Evolutionary conservation across 1,284 basidiomycete genomes (phyloP), one percentile per base, ranked within the genome.

Genomic region (Apiotrichum domesticum): DNA sequence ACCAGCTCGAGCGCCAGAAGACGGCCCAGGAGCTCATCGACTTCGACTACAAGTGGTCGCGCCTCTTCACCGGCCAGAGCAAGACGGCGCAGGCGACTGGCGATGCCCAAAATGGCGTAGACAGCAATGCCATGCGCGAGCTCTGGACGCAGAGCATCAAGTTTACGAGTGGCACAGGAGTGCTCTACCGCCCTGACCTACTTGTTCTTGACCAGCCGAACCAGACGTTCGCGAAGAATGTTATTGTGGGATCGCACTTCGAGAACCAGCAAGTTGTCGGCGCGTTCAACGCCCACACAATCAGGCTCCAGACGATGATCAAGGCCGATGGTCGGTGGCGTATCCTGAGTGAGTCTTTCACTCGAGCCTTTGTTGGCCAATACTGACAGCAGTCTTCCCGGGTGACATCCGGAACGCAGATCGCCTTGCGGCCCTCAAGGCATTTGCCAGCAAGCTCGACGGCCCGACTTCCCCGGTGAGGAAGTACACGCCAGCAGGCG

Each of bases 31-130:
- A 90, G 63, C 80, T 93, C 54, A 91, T 92, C 64, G 72, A 82
- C 56, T 90, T 90, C 64, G 90, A 93, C 73, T 85, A 84, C 70
- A 77, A 85, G 63, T 89, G 85, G 68, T 82, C 87, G 1, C 79
- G 81, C 10, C 75, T 91, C 29, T 90, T 90, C 73, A 88, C 87
- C 14, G 85, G 84, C 46, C 89, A 88, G 73, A 85, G 87, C 7
- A 57, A 57, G 52, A 14, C 40, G 29, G 11, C 3, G 1, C 21
- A 21, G 21, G n/a, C 11, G 10, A 21, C n/a, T n/a, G 46, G 46
- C 46, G 79, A 80, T 35, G 43, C 37, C 34, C 46, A 46, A 4
- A 21, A 44, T 21, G 21, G 21, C 21, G 21, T 21, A 21, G 21
- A 21, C 21, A 21, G 21, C 21, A 54, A 46, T 46, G 61, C 61